Conservation (phyloP, 495 filamentous ascomycete genomes). For the Ramalina peruviana region DNA sequence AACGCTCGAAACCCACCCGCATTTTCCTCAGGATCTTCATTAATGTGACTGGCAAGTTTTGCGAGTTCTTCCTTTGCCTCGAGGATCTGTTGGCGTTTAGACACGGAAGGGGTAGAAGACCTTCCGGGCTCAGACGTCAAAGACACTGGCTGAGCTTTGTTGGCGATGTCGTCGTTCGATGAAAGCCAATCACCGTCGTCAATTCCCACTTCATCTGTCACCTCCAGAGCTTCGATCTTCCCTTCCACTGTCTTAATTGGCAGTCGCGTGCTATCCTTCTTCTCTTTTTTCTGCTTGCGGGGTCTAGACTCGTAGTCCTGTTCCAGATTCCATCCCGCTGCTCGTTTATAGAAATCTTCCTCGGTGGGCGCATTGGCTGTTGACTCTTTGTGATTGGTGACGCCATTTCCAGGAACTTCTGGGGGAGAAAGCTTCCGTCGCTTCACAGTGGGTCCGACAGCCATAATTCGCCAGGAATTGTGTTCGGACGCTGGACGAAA, state of each 20-base stretch:
- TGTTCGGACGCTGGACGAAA: background rate
- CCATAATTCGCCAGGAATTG: slow-evolving; percentile 27
- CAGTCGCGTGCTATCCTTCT: slow-evolving; percentile 56
- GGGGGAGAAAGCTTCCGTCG: slow-evolving; percentile 42
- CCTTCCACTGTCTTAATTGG: slow-evolving; percentile 75
- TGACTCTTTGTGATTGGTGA: background rate
- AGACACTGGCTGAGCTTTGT: slow-evolving; percentile 11
- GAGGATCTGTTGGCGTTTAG: slow-evolving; percentile 61
- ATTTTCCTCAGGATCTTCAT: slow-evolving; percentile 89
- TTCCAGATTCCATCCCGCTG: slow-evolving; percentile 69
- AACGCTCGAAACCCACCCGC: slow-evolving; percentile 61
- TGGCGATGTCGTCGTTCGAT: slow-evolving; percentile 31
- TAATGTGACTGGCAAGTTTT: slow-evolving; percentile 62
- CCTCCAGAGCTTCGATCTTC: slow-evolving; percentile 45
- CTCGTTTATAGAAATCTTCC: slow-evolving; percentile 27
- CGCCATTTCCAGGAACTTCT: slow-evolving; percentile 24
- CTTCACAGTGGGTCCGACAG: slow-evolving; percentile 34
- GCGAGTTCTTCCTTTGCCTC: slow-evolving; percentile 89
- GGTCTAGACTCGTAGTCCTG: slow-evolving; percentile 76
- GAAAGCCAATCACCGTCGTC: slow-evolving; percentile 38
- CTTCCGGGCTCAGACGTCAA: slow-evolving; percentile 21
- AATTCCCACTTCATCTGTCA: slow-evolving; percentile 28
- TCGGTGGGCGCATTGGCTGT: background rate
- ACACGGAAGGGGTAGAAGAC: slow-evolving; percentile 4
- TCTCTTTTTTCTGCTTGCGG: slow-evolving; percentile 58